phyloP scores from a whole-genome alignment of 768 basidiomycete genomes.

The Trametes coccinea region DNA sequence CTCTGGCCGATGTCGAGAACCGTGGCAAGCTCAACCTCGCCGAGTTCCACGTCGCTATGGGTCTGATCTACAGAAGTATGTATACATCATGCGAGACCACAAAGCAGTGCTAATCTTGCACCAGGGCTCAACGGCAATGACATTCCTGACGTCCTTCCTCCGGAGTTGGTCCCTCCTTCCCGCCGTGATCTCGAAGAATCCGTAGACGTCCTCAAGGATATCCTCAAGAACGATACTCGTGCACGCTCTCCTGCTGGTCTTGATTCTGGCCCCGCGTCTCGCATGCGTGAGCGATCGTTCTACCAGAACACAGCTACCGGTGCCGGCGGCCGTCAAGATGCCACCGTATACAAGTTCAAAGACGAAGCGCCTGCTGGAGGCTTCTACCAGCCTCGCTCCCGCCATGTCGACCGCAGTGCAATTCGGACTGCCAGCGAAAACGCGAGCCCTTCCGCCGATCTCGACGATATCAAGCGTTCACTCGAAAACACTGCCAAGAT shows the following conservation, averaged over 20 bases:
- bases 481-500: slow-evolving; percentile 76
- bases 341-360: slow-evolving; percentile 88
- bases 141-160: slow-evolving; percentile 83
- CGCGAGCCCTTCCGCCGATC: slow-evolving; percentile 58
- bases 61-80: slow-evolving; percentile 93
- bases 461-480: slow-evolving; percentile 85
- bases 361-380: slow-evolving; percentile 58
- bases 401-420: slow-evolving; percentile 84
- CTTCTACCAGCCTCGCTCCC: slow-evolving; percentile 76
- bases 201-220: slow-evolving; percentile 84
- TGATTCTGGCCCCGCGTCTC: slow-evolving; percentile 54
- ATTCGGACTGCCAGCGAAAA: slow-evolving; percentile 76
- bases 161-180: slow-evolving; percentile 91
- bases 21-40: slow-evolving; percentile 93
- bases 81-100: slow-evolving; percentile 20
- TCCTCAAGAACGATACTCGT: slow-evolving; percentile 85
- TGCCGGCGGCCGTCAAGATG: slow-evolving; percentile 74
- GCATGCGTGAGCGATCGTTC: slow-evolving; percentile 72
- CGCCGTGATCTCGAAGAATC: slow-evolving; percentile 85
- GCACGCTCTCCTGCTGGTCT: slow-evolving; percentile 58
- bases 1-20: slow-evolving; percentile 88
- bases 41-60: slow-evolving; percentile 99
- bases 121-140: slow-evolving; percentile 89
- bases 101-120: neutral
- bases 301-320: slow-evolving; percentile 48